These are phyloP conservation scores for Gonapodya sp. DNA, from an alignment of 192 early-diverging fungal genomes.

Conservation along the genomic window DNA sequence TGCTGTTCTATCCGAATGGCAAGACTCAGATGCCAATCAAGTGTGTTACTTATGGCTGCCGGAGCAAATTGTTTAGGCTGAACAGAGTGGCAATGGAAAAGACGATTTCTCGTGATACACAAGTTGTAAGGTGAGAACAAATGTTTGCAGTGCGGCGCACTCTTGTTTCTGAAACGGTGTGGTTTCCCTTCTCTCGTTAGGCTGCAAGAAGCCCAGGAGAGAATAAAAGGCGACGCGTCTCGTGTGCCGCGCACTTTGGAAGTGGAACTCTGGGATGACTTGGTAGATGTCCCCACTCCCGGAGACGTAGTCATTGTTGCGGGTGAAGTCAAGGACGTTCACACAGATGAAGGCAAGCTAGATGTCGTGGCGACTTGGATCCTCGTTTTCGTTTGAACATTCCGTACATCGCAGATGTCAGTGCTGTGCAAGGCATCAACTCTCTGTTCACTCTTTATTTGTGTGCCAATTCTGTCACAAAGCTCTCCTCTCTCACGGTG, in stretches of 20 bases:
- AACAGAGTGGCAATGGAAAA: conserved; percentile 35
- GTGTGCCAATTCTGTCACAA: conserved; percentile 54
- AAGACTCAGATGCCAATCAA: conserved; percentile 46
- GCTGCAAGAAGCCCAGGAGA: background rate
- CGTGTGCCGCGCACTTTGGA: conserved; percentile 69
- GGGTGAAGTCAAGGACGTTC: conserved; percentile 66
- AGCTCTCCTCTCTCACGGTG: conserved; percentile 32
- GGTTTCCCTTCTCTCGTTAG: background rate
- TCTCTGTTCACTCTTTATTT: conserved; percentile 66
- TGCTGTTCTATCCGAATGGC: conserved; percentile 52
- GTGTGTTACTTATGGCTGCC: conserved; percentile 56
- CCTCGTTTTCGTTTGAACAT: background rate
- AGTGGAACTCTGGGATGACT: conserved; percentile 60
- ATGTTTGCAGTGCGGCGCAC: background rate
- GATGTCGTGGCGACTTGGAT: conserved; percentile 13
- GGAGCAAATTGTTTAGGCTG: conserved; percentile 51
- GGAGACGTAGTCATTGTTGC: conserved; percentile 70
- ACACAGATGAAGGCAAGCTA: conserved; percentile 47
- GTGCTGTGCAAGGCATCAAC: conserved; percentile 34
- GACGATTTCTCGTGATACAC: conserved; percentile 63
- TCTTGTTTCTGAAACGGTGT: conserved; percentile 7
- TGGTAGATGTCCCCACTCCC: conserved; percentile 69
- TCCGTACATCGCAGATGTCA: background rate
- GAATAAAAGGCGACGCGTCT: conserved; percentile 25
- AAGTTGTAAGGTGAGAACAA: conserved; percentile 44